These are phyloP conservation scores for Cercophora samala DNA, from an alignment of 495 filamentous ascomycete species.

Conservation along the genomic window DNA sequence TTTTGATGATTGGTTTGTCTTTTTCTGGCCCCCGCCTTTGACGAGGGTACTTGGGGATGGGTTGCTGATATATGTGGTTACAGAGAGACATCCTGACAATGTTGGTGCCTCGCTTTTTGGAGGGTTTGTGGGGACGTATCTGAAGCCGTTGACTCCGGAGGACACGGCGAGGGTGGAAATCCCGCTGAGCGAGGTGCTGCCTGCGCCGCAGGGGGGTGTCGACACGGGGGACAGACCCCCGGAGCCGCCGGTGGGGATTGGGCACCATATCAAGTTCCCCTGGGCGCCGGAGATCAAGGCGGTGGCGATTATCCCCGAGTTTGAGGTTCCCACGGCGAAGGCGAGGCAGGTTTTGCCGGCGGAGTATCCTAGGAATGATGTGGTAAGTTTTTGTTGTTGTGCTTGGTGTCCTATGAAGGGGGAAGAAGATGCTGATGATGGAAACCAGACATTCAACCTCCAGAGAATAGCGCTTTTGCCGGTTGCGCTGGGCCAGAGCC, in stretches of 20 bases:
- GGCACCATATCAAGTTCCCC: slow-evolving; percentile 86
- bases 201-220: slow-evolving; percentile 76
- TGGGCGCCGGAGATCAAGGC: slow-evolving; percentile 94
- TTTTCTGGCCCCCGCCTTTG: too few relatives aligned
- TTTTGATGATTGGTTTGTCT: slow-evolving; percentile 77
- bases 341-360: slow-evolving; percentile 78
- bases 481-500: slow-evolving; percentile 76
- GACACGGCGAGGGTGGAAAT: slow-evolving; percentile 87
- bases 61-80: slow-evolving; percentile 6
- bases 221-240: slow-evolving; percentile 82
- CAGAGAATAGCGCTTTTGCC: slow-evolving; percentile 87
- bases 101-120: slow-evolving; percentile 92
- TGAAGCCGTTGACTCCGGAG: slow-evolving; percentile 81
- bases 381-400: slow-evolving; percentile 49
- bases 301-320: slow-evolving; percentile 90
- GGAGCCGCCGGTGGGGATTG: slow-evolving; percentile 83
- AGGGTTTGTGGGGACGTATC: slow-evolving; percentile 94
- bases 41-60: too few relatives aligned
- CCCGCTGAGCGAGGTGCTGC: slow-evolving; percentile 90
- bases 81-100: slow-evolving; percentile 94
- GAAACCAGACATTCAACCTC: slow-evolving; percentile 78
- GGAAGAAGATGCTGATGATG: slow-evolving; percentile 11
- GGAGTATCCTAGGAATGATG: slow-evolving; percentile 70
- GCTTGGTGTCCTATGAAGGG: not conserved
- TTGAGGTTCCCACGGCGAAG: slow-evolving; percentile 85